Conservation (phyloP, 176 grass and related monocot species). For the Phoenix dactylifera region DNA sequence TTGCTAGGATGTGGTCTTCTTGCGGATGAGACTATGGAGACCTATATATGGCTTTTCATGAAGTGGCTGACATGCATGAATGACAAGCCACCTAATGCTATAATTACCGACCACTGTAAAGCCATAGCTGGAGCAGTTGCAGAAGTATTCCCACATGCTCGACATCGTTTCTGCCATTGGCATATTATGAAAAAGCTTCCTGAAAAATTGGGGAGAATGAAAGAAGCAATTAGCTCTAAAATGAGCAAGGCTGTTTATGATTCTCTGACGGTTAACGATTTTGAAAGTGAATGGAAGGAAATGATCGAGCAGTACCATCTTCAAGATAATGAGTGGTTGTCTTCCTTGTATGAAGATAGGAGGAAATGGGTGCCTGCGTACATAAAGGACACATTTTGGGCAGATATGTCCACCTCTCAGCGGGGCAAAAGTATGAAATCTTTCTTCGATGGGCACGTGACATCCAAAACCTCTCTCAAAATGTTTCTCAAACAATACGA, state of each 20-base stretch:
- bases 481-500: conserved; percentile 82
- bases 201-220: conserved; percentile 45
- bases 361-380: conserved; percentile 75
- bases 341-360: conserved; percentile 48
- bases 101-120: conserved; percentile 52
- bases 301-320: conserved; percentile 76
- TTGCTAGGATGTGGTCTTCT: conserved; percentile 61
- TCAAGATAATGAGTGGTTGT: conserved; percentile 71
- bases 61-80: conserved; percentile 72
- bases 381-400: conserved; percentile 86
- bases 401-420: conserved; percentile 66
- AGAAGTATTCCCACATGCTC: conserved; percentile 51
- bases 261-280: conserved; percentile 57
- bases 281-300: conserved; percentile 65
- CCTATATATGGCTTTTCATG: conserved; percentile 64
- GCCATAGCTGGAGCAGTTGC: conserved; percentile 44
- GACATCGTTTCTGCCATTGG: conserved; percentile 71
- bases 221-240: conserved; percentile 50
- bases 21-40: conserved; percentile 45
- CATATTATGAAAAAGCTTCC: conserved; percentile 72
- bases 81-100: conserved; percentile 60
- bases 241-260: conserved; percentile 86
- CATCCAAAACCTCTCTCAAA: conserved; percentile 61
- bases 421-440: conserved; percentile 62
- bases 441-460: conserved; percentile 71